These are phyloP conservation scores for Mycena pura DNA, from an alignment of 768 basidiomycete species.

Conservation along the genomic window DNA sequence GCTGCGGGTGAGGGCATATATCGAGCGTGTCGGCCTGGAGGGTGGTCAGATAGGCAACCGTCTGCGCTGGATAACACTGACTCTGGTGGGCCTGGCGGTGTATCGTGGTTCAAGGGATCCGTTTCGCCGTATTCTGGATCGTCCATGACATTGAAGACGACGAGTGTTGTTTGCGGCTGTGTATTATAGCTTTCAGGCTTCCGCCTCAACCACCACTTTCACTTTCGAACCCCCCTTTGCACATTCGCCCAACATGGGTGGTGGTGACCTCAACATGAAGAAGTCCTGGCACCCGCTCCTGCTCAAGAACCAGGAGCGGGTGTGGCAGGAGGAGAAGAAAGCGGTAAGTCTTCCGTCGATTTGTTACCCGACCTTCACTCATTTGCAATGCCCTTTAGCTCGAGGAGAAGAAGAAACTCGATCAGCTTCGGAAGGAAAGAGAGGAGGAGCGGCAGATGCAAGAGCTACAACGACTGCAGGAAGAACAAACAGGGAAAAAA, in stretches of 20 bases:
- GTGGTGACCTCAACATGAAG: slow-evolving; percentile 98
- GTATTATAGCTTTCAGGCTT: neutral
- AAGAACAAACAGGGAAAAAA: slow-evolving; percentile 95
- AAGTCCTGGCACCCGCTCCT: slow-evolving; percentile 99
- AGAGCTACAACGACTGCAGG: slow-evolving; percentile 94
- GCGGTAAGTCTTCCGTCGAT: slow-evolving; percentile 62
- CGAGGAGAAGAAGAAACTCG: slow-evolving; percentile 98
- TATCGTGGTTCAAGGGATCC: slow-evolving; percentile 43
- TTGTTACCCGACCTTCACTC: slow-evolving; percentile 1
- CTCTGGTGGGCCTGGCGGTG: slow-evolving; percentile 34
- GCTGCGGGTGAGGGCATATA: slow-evolving; percentile 81
- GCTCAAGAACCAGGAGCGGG: slow-evolving; percentile 97
- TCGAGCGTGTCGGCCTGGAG: slow-evolving; percentile 75
- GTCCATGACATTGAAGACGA: slow-evolving; percentile 22
- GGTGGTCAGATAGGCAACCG: slow-evolving; percentile 20
- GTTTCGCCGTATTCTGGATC: slow-evolving; percentile 45
- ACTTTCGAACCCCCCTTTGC: slow-evolving; percentile 9
- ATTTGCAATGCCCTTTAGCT: slow-evolving; percentile 59
- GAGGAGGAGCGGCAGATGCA: slow-evolving; percentile 97
- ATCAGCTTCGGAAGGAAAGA: slow-evolving; percentile 95
- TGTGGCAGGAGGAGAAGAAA: slow-evolving; percentile 98
- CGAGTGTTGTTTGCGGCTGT: neutral
- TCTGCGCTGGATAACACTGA: slow-evolving; percentile 31
- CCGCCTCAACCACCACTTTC: slow-evolving; percentile 20
- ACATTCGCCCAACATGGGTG: slow-evolving; percentile 83